Evolutionary conservation across 2,329 filamentous ascomycete species (phyloP), one percentile per base, ranked within the genome.

Genomic region (Botrytis galanthina): DNA sequence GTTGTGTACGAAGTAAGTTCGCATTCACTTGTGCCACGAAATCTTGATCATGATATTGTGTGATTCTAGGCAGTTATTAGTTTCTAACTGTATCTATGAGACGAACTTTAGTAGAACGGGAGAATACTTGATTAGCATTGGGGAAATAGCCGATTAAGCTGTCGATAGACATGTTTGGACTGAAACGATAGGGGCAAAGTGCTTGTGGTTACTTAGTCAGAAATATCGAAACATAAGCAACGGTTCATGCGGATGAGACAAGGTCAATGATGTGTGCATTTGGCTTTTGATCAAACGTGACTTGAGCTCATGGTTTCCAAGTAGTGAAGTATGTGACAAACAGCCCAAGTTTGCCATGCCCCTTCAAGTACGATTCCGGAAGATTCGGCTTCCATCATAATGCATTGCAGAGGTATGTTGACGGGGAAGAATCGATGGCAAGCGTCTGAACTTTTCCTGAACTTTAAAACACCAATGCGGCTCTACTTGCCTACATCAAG

Each of bases 51-150:
- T 32, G 39, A 29, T 26, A 20, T 4, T 14, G 20, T 66, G 6
- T 32, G 32, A 7, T n/a, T 16, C 18, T 57, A 32, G 46, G 1
- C 8, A 48, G 3, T n/a, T 14, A n/a, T 22, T 57, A 16, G 6
- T 18, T 42, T 32, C 12, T 1, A 42, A 22, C 35, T 8, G 9
- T 1, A n/a, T n/a, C n/a, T n/a, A 42, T 32, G 6, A 42, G 37
- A 3, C 7, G 16, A 57, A 9, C 29, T 10, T 12, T 16, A 7
- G 35, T 12, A n/a, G 48, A 9, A 68, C 20, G 20, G 14, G 26
- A 29, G 26, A 9, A 10, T 1, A 4, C 12, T 22, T 57, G 35
- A 0, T 20, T 26, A 4, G 0, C 29, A n/a, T 29, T 2, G 26
- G 9, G 37, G 14, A 8, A 9, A 26, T 18, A 18, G 26, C n/a